A percentile compares a stretch with the other conserved stretches of the same genome.
Conservation (phyloP, 2,329 filamentous ascomycete genomes). For the Clonostachys rhizophaga region DNA sequence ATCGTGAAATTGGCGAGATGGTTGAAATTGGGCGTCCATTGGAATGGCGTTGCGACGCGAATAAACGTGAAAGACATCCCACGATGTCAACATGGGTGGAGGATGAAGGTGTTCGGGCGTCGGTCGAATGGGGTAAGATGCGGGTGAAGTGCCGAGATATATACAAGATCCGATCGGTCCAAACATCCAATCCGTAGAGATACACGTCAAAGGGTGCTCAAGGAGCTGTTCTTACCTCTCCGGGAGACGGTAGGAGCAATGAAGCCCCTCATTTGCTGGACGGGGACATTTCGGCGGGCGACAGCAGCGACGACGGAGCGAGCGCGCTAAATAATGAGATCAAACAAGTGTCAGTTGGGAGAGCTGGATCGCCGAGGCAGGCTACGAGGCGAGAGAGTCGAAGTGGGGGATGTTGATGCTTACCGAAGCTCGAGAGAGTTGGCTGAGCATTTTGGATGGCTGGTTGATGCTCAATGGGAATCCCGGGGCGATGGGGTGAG, state of each 20-base stretch:
- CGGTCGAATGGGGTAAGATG: no score
- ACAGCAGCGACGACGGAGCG: conserved; percentile 42
- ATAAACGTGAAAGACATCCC: no score
- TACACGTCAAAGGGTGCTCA: neutral
- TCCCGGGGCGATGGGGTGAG: conserved; percentile 15
- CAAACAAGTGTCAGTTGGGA: neutral
- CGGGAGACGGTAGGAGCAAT: conserved; percentile 57
- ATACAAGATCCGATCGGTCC: no score
- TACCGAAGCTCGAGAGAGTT: conserved; percentile 53
- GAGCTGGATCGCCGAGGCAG: neutral
- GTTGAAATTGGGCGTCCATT: neutral
- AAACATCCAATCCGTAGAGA: neutral
- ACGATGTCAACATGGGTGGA: no score
- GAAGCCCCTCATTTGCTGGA: conserved; percentile 46
- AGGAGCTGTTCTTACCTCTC: conserved; percentile 45
- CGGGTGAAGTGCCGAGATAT: no score
- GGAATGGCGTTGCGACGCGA: neutral
- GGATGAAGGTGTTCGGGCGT: no score
- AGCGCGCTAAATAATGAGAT: conserved; percentile 41
- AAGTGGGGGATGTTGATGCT: conserved; percentile 16
- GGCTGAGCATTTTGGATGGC: conserved; percentile 49
- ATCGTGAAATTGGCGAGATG: neutral
- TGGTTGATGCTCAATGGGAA: conserved; percentile 37
- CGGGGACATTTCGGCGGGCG: conserved; percentile 32
- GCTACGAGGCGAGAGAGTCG: neutral